Evolutionary conservation across 352 stramenopile genomes (phyloP).

Genomic region (Halophytophthora batemanensis): DNA sequence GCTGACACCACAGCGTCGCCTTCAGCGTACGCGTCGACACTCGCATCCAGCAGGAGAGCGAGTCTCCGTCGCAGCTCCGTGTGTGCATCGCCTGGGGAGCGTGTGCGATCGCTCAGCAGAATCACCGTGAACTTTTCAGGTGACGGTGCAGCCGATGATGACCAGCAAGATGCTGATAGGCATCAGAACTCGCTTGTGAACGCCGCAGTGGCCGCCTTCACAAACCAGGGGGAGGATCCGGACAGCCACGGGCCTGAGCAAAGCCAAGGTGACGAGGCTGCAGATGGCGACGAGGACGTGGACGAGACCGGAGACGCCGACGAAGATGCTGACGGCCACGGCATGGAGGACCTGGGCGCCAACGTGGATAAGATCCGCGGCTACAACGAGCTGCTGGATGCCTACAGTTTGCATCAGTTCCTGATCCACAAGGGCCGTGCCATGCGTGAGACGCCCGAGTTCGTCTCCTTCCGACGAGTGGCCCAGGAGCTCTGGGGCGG

Average conservation of each 20-base stretch:
- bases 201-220: conserved; percentile 19
- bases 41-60: conserved; percentile 7
- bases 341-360: conserved; percentile 64
- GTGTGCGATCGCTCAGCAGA: conserved; percentile 15
- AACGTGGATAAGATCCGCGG: conserved; percentile 80
- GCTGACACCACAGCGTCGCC: not conserved
- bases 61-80: conserved; percentile 11
- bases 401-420: conserved; percentile 86
- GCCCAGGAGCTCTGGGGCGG: conserved; percentile 81
- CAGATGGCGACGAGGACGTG: conserved; percentile 9
- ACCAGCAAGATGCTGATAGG: conserved; percentile 3
- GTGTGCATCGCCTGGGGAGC: not conserved
- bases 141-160: conserved; percentile 1
- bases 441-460: conserved; percentile 84
- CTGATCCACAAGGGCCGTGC: conserved; percentile 84
- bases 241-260: conserved; percentile 15
- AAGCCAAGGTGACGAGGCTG: conserved; percentile 11
- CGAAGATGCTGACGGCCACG: conserved; percentile 23
- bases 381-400: conserved; percentile 79
- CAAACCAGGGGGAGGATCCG: conserved; percentile 29
- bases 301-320: conserved; percentile 1
- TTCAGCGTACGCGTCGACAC: conserved; percentile 1
- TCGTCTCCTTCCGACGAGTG: conserved; percentile 79
- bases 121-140: conserved; percentile 30
- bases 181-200: conserved; percentile 16